A percentile compares a stretch with the other conserved stretches of the same genome.
Evolutionary conservation across 208 protist genomes (phyloP).

Genomic region (Leishmania major): DNA sequence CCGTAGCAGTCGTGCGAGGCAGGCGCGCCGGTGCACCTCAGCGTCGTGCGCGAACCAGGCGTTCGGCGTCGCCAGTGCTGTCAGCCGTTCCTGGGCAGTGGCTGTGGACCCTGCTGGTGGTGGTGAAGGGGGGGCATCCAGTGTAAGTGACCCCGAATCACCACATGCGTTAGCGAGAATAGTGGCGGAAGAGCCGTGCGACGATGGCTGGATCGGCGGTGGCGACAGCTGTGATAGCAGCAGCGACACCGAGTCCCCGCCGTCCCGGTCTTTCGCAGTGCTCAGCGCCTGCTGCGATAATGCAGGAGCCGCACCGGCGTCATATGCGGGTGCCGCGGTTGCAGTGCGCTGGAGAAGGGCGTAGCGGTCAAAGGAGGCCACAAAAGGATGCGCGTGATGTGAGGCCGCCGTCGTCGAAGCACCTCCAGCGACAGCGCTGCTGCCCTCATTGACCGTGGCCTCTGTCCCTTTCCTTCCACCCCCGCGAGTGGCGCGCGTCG

Average conservation of each 20-base stretch:
- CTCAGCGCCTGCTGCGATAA: not conserved
- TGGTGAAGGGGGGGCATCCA: not conserved
- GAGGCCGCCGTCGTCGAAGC: not conserved
- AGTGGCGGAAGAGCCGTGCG: not conserved
- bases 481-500: not conserved
- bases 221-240: not conserved
- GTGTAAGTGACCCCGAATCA: not conserved
- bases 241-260: not conserved
- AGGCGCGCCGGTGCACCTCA: conserved; percentile 37
- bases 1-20: conserved; percentile 24
- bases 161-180: not conserved
- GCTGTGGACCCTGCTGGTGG: not conserved
- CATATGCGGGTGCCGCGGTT: not conserved
- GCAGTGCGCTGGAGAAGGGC: conserved; percentile 16
- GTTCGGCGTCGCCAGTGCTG: conserved; percentile 15
- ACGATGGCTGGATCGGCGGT: not conserved
- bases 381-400: conserved; percentile 15
- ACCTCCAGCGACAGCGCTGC: not conserved
- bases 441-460: not conserved
- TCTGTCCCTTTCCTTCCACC: not conserved
- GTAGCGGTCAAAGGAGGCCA: conserved; percentile 34
- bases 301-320: not conserved
- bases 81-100: conserved; percentile 14
- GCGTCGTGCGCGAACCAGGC: conserved; percentile 44
- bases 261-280: not conserved